Conservation (phyloP, 495 filamentous ascomycete genomes). For the Hypomontagnella submonticulosa region DNA sequence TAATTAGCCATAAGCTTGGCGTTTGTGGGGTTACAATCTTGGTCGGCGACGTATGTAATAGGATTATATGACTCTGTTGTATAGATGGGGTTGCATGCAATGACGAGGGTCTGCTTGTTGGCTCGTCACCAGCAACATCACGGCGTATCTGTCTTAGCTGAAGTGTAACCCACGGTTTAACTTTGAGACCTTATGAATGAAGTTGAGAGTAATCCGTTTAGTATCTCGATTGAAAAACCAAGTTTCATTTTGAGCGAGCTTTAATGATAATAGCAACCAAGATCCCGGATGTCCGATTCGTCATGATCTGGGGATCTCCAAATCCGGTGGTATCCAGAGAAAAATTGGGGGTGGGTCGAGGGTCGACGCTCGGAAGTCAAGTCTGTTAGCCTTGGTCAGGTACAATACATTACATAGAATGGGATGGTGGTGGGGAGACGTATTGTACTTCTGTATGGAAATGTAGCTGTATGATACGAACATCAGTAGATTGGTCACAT, state of each 20-base stretch:
- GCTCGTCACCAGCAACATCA: constrained; percentile 22
- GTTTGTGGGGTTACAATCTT: constrained; percentile 38
- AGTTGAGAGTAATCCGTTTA: background rate
- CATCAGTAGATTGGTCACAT: constrained; percentile 9
- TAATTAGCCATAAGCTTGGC: constrained; percentile 31
- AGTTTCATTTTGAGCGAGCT: background rate
- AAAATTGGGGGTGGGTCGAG: constrained; percentile 8
- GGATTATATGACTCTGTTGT: constrained; percentile 7
- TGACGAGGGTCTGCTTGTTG: constrained; percentile 34
- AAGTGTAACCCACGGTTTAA: background rate
- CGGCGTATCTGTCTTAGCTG: background rate
- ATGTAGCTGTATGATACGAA: background rate
- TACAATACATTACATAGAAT: background rate
- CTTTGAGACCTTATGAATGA: background rate
- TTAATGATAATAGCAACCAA: background rate
- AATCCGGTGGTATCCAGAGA: background rate
- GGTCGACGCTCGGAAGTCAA: background rate
- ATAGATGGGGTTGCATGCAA: constrained; percentile 28
- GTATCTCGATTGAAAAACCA: background rate
- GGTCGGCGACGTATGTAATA: constrained; percentile 28
- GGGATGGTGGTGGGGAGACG: background rate
- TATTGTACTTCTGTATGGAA: background rate
- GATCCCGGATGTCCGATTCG: constrained; percentile 21
- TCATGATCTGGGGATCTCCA: constrained; percentile 1
- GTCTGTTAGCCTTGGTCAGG: background rate